Evolutionary conservation across 768 basidiomycete genomes (phyloP).

Genomic region (Collybiopsis confluens): DNA sequence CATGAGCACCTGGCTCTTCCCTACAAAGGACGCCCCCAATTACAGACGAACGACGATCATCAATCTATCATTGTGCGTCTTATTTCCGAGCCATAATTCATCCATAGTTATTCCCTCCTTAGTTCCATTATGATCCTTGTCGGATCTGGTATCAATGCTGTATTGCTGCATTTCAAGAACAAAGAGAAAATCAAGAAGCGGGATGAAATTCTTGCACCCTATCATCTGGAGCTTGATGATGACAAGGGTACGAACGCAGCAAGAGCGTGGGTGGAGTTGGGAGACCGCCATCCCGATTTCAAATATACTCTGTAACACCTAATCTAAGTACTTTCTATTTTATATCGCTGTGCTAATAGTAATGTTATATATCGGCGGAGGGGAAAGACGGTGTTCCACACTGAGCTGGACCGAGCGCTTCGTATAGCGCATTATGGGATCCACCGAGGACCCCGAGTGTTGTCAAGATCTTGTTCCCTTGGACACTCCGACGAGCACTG

Average conservation of each 20-base stretch:
- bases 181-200: constrained; percentile 6
- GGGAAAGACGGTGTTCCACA: too few species aligned
- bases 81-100: not conserved
- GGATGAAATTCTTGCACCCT: not conserved
- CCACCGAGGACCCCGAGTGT: too few species aligned
- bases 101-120: not conserved
- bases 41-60: not conserved
- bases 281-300: not conserved
- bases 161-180: not conserved
- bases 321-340: too few species aligned
- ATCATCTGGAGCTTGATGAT: not conserved
- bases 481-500: too few species aligned
- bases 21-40: constrained; percentile 3
- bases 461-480: too few species aligned
- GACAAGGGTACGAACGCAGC: not conserved
- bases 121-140: not conserved
- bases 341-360: too few species aligned
- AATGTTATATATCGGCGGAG: too few species aligned
- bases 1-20: constrained; percentile 31
- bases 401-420: too few species aligned
- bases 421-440: too few species aligned
- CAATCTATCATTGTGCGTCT: constrained; percentile 5
- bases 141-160: constrained; percentile 1
- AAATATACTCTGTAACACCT: not conserved
- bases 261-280: constrained; percentile 5